Conservation (phyloP, 75 land plant species). For the Isoetes taiwanensis region DNA sequence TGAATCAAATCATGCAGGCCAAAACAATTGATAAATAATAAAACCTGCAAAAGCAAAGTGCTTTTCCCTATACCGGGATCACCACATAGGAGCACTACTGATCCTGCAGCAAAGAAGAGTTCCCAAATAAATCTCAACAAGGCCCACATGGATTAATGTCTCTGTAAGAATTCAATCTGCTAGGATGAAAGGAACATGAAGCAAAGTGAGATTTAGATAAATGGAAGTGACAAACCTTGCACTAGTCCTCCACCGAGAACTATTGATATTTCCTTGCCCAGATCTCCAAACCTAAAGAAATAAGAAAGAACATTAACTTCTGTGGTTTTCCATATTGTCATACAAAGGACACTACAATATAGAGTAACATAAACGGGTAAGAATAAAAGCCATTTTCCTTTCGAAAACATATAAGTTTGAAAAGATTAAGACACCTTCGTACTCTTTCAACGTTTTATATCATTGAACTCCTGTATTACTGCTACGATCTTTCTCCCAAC, state of each 20-base stretch:
- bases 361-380: background rate
- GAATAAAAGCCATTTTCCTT: background rate
- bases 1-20: background rate
- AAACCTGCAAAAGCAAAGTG: constrained; percentile 80
- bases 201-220: background rate
- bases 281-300: constrained; percentile 45
- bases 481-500: no score
- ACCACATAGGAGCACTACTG: constrained; percentile 78
- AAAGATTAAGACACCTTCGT: background rate
- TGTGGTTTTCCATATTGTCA: background rate
- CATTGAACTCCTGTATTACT: no score
- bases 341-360: background rate
- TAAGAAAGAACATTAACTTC: background rate
- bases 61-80: constrained; percentile 99
- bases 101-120: constrained; percentile 33
- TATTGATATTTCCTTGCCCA: constrained; percentile 68
- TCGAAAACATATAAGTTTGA: background rate
- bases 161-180: background rate
- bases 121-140: background rate
- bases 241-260: constrained; percentile 95
- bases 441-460: background rate
- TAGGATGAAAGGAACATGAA: background rate
- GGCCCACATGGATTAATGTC: background rate
- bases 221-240: constrained; percentile 33
- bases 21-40: background rate